These are phyloP conservation scores for Sporisorium scitamineum DNA, from an alignment of 1,284 basidiomycete genomes.

Conservation along the genomic window DNA sequence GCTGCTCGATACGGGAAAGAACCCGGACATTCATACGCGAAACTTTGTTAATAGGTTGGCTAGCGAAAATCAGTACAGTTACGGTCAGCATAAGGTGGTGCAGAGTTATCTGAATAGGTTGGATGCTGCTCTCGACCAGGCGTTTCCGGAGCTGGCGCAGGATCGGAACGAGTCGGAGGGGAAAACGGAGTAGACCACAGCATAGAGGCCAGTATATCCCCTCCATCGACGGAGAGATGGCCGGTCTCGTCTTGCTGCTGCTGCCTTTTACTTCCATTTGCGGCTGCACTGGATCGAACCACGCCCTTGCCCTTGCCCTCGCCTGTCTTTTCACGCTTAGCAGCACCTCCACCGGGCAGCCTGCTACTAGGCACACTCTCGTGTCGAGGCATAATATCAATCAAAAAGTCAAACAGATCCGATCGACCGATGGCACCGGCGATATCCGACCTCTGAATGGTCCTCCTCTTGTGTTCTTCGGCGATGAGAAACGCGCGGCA, in stretches of 20 bases:
- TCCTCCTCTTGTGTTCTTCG: conserved; percentile 65
- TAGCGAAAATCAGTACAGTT: conserved; percentile 67
- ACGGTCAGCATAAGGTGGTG: conserved; percentile 54
- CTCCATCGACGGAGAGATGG: background rate
- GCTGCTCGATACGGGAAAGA: conserved; percentile 65
- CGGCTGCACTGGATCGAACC: conserved; percentile 18
- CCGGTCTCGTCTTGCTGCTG: conserved; percentile 9
- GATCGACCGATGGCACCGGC: conserved; percentile 63
- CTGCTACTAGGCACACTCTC: conserved; percentile 56
- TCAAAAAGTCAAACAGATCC: conserved; percentile 69
- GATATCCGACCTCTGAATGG: conserved; percentile 66
- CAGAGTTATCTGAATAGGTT: conserved; percentile 35
- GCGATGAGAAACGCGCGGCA: conserved; percentile 67
- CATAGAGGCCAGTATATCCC: conserved; percentile 9
- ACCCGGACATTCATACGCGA: conserved; percentile 66
- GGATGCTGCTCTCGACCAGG: conserved; percentile 37
- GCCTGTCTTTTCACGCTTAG: conserved; percentile 49
- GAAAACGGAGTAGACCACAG: background rate
- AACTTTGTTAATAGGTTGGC: conserved; percentile 62
- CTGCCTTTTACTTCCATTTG: conserved; percentile 17
- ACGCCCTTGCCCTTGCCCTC: conserved; percentile 41
- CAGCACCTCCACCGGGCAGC: conserved; percentile 45
- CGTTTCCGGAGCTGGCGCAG: conserved; percentile 35
- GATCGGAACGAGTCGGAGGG: background rate
- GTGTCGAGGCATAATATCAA: conserved; percentile 66